phyloP scores from a whole-genome alignment of 2,329 filamentous ascomycete genomes.

The Aspergillus sp. region DNA sequence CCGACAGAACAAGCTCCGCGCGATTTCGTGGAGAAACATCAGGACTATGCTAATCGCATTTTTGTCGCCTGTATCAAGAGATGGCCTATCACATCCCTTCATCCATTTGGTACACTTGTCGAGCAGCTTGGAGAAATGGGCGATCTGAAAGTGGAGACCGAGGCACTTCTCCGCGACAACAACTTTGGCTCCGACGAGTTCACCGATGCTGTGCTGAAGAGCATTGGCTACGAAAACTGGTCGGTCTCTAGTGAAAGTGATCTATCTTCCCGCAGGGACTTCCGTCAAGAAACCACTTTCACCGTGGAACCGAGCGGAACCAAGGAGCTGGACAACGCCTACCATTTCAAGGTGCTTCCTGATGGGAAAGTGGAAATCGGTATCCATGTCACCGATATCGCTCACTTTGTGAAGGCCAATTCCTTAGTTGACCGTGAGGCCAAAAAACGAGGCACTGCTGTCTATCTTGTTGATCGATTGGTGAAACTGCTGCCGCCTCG shows the following conservation, averaged over 20 bases:
- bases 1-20: slow-evolving; percentile 96
- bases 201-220: slow-evolving; percentile 91
- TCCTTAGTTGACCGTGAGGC: slow-evolving; percentile 95
- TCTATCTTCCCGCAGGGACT: slow-evolving; percentile 77
- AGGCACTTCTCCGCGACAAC: slow-evolving; percentile 94
- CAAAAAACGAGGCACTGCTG: slow-evolving; percentile 94
- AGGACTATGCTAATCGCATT: slow-evolving; percentile 95
- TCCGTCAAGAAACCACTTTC: slow-evolving; percentile 83
- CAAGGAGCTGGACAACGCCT: slow-evolving; percentile 84
- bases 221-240: slow-evolving; percentile 90
- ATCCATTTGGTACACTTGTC: slow-evolving; percentile 95
- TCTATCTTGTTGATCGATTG: slow-evolving; percentile 88
- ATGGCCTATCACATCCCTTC: slow-evolving; percentile 99
- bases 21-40: slow-evolving; percentile 97
- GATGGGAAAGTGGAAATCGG: slow-evolving; percentile 92
- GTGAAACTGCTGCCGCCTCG: slow-evolving; percentile 85
- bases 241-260: slow-evolving; percentile 81
- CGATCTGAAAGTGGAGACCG: slow-evolving; percentile 94
- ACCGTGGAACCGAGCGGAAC: slow-evolving; percentile 89
- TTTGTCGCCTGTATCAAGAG: slow-evolving; percentile 99
- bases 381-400: slow-evolving; percentile 90
- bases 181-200: slow-evolving; percentile 98
- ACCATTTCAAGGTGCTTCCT: slow-evolving; percentile 81
- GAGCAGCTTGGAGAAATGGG: slow-evolving; percentile 98
- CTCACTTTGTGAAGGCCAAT: slow-evolving; percentile 95